Conservation (phyloP, 2,329 filamentous ascomycete genomes). For the Ceratocystis eucalypticola region DNA sequence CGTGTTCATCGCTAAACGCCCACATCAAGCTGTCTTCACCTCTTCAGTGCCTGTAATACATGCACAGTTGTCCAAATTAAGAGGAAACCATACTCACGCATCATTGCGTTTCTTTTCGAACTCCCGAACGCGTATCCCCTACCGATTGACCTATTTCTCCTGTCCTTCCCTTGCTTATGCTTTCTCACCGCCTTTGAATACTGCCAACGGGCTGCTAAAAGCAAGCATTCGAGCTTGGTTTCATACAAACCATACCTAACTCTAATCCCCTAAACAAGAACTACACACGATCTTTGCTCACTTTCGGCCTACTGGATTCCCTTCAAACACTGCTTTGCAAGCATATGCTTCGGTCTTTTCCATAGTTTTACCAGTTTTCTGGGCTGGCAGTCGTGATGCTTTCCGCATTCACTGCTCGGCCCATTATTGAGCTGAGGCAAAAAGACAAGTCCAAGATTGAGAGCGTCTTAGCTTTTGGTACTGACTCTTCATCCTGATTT, state of each 20-base stretch:
- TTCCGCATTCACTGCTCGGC: slow-evolving; percentile 90
- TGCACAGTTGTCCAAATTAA: neutral
- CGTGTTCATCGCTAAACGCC: neutral
- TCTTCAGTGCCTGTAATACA: neutral
- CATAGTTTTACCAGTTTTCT: slow-evolving; percentile 24
- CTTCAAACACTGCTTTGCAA: neutral
- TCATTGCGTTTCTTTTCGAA: neutral
- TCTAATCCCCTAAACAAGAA: neutral
- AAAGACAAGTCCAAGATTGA: slow-evolving; percentile 97
- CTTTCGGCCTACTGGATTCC: neutral
- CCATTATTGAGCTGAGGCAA: slow-evolving; percentile 90
- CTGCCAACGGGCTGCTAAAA: neutral
- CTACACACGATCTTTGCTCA: neutral
- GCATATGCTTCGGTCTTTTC: slow-evolving; percentile 21
- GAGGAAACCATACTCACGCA: neutral
- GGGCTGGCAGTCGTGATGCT: slow-evolving; percentile 57
- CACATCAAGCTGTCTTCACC: neutral
- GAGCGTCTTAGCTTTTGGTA: slow-evolving; percentile 82
- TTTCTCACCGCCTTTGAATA: neutral
- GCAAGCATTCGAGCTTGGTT: neutral
- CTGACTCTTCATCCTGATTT: slow-evolving; percentile 18
- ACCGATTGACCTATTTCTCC: neutral
- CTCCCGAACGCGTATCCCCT: neutral
- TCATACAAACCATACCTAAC: neutral
- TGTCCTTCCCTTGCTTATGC: neutral